Percentiles rank a stretch among this genome's conserved stretches.
phyloP scores from a whole-genome alignment of 1,284 basidiomycete genomes.

The Fomitopsis pinicola region DNA sequence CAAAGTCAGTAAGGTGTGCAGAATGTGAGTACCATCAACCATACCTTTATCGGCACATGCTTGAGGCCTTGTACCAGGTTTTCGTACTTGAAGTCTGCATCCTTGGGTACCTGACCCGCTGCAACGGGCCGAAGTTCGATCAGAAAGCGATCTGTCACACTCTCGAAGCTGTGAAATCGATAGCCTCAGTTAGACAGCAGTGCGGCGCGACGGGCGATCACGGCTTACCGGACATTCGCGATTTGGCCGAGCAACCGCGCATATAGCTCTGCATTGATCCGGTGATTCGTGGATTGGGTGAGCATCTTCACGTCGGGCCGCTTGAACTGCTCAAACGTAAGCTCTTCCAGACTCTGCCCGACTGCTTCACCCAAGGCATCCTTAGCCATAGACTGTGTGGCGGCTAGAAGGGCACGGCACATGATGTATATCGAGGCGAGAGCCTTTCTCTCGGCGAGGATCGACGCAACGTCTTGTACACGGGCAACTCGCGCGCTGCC shows the following conservation, averaged over 20 bases:
- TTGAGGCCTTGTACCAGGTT: slow-evolving; percentile 77
- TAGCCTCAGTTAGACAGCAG: not conserved
- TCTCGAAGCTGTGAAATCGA: slow-evolving; percentile 60
- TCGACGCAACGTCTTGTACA: slow-evolving; percentile 49
- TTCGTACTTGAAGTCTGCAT: slow-evolving; percentile 77
- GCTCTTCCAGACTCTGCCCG: slow-evolving; percentile 78
- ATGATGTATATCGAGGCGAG: slow-evolving; percentile 84
- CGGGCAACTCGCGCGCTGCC: slow-evolving; percentile 35
- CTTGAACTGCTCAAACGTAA: slow-evolving; percentile 83
- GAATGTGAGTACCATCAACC: slow-evolving; percentile 7
- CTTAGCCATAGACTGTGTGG: slow-evolving; percentile 69
- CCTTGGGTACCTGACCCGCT: slow-evolving; percentile 70
- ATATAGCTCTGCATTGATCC: slow-evolving; percentile 77
- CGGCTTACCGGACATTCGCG: slow-evolving; percentile 65
- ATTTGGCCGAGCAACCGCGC: slow-evolving; percentile 80
- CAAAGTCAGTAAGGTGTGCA: not conserved
- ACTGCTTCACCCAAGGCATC: slow-evolving; percentile 75
- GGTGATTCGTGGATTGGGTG: slow-evolving; percentile 67
- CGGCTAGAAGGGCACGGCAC: slow-evolving; percentile 79
- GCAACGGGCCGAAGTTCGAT: slow-evolving; percentile 74
- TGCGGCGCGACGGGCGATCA: not conserved
- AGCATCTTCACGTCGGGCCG: slow-evolving; percentile 67
- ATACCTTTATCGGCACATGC: slow-evolving; percentile 77
- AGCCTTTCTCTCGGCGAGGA: slow-evolving; percentile 74
- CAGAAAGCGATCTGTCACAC: slow-evolving; percentile 84